Conservation (phyloP, 176 grass and related monocot species). For the Avena sativa region DNA sequence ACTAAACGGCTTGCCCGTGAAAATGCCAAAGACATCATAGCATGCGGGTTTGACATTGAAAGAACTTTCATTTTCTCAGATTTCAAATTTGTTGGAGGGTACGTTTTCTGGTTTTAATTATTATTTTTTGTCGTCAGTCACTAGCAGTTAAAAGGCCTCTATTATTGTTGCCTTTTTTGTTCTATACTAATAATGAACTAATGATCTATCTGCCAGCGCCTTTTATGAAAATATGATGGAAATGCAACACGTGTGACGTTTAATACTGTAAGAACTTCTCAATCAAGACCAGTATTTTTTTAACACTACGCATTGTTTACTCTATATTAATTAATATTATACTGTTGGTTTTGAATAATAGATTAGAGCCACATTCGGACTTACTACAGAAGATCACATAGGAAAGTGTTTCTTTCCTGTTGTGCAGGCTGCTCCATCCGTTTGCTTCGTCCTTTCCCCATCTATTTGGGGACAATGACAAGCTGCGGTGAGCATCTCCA, state of each 20-base stretch:
- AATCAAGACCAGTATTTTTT: slow-evolving; percentile 7
- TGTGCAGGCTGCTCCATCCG: slow-evolving; percentile 86
- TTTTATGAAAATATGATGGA: slow-evolving; percentile 83
- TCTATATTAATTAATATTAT: slow-evolving; percentile 7
- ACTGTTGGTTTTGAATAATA: slow-evolving; percentile 38
- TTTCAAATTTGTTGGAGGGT: slow-evolving; percentile 82
- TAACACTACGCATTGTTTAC: background rate
- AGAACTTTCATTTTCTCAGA: slow-evolving; percentile 89
- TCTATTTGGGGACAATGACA: slow-evolving; percentile 63
- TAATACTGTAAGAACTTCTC: slow-evolving; percentile 71
- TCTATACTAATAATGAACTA: background rate
- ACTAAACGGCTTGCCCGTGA: slow-evolving; percentile 76
- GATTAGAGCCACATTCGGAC: slow-evolving; percentile 84
- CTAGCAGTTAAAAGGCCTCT: background rate
- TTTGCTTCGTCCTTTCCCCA: slow-evolving; percentile 92
- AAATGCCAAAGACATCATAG: slow-evolving; percentile 95
- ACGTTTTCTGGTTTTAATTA: slow-evolving; percentile 26
- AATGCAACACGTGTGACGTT: slow-evolving; percentile 76
- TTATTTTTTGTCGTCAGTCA: background rate
- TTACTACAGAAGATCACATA: slow-evolving; percentile 82
- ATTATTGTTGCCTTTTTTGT: background rate
- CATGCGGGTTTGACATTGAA: slow-evolving; percentile 81
- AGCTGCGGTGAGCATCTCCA: slow-evolving; percentile 54
- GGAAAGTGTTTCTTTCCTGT: slow-evolving; percentile 88
- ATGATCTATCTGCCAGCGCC: slow-evolving; percentile 50